A percentile compares a stretch with the other conserved stretches of the same genome.
These are phyloP conservation scores for Nigrograna mackinnonii DNA, from an alignment of 2,329 filamentous ascomycete species.

Conservation along the genomic window DNA sequence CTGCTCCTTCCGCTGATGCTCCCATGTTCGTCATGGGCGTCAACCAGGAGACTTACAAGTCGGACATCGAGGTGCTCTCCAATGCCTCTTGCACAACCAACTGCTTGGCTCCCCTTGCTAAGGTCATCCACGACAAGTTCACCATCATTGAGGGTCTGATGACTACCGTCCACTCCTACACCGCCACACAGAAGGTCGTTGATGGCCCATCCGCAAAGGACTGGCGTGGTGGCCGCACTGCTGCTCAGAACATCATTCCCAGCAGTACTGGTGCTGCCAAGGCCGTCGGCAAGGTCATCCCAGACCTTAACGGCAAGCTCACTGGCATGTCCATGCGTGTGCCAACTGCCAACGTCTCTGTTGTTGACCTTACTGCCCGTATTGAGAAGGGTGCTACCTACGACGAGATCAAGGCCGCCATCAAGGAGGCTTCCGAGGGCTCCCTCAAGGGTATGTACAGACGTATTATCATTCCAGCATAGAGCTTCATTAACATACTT, in stretches of 20 bases:
- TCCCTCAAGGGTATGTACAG: constrained; percentile 75
- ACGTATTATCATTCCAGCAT: background rate
- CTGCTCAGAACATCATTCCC: constrained; percentile 99
- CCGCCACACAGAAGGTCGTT: constrained; percentile 99
- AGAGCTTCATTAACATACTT: constrained; percentile 22
- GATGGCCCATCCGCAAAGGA: constrained; percentile 98
- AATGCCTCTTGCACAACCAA: constrained; percentile 99
- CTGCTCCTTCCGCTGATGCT: constrained; percentile 89
- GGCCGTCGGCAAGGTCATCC: constrained; percentile 99
- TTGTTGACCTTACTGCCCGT: constrained; percentile 94
- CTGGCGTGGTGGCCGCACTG: constrained; percentile 98
- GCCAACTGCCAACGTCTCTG: constrained; percentile 96
- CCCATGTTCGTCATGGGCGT: constrained; percentile 99
- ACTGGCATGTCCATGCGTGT: constrained; percentile 99
- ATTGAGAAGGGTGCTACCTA: constrained; percentile 87
- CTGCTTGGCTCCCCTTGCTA: constrained; percentile 98
- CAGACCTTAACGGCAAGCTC: constrained; percentile 96
- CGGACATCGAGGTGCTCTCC: constrained; percentile 90
- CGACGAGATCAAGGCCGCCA: constrained; percentile 88
- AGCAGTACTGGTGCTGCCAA: constrained; percentile 99
- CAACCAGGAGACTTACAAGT: constrained; percentile 93
- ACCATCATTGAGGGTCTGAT: constrained; percentile 98
- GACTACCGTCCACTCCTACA: constrained; percentile 99
- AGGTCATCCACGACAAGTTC: constrained; percentile 99
- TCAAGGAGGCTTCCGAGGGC: constrained; percentile 84